These are phyloP conservation scores for Fusarium fracticaudum DNA, from an alignment of 2,329 filamentous ascomycete species.

Conservation along the genomic window DNA sequence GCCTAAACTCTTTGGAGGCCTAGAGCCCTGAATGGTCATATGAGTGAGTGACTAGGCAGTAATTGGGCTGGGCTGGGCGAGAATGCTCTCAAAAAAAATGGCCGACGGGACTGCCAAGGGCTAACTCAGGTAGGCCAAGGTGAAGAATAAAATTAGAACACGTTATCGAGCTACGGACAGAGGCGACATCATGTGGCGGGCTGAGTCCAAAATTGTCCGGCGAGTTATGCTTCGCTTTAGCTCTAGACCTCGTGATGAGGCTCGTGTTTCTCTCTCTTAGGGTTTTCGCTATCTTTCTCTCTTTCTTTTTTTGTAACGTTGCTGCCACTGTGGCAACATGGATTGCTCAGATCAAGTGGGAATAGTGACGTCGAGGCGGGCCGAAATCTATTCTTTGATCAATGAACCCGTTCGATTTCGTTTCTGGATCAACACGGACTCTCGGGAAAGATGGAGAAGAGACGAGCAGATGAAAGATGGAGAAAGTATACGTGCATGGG, in stretches of 20 bases:
- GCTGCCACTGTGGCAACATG: background rate
- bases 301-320: background rate
- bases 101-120: constrained; percentile 6
- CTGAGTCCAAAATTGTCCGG: background rate
- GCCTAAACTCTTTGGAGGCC: background rate
- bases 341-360: constrained; percentile 2
- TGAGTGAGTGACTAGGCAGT: background rate
- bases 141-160: constrained; percentile 37
- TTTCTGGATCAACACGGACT: constrained; percentile 7
- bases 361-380: constrained; percentile 18
- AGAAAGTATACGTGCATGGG: background rate
- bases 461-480: background rate
- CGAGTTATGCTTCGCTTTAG: background rate
- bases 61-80: background rate
- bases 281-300: background rate
- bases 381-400: background rate
- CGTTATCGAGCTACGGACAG: background rate
- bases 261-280: constrained; percentile 14
- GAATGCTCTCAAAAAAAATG: background rate
- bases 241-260: constrained; percentile 27
- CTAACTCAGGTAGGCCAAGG: constrained; percentile 30
- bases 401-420: background rate
- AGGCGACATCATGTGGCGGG: constrained; percentile 4
- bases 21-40: background rate
- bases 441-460: background rate